Percentiles rank a stretch among this genome's conserved stretches.
Evolutionary conservation across 345 rosid genomes (phyloP).

Genomic region (Euphorbia peplus): DNA sequence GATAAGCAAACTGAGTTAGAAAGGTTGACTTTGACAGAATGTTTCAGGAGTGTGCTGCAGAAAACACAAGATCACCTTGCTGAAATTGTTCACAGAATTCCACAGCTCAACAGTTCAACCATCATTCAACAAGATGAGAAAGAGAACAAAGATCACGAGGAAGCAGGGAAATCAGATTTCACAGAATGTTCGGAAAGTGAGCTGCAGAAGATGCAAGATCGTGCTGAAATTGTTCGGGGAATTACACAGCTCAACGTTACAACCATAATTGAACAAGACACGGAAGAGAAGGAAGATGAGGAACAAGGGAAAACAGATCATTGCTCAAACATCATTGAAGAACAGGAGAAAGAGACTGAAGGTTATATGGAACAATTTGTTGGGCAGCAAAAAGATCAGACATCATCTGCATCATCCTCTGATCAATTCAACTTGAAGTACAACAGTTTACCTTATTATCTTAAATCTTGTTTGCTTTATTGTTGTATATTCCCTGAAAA

Average conservation of each 20-base stretch:
- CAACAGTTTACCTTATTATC: conserved; percentile 32
- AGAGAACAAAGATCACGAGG: neutral
- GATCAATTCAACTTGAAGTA: conserved; percentile 16
- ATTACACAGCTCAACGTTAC: conserved; percentile 16
- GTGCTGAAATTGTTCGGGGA: conserved; percentile 10
- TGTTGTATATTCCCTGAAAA: conserved; percentile 38
- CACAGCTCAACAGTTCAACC: conserved; percentile 12
- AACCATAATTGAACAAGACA: neutral
- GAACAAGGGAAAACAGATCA: conserved; percentile 7
- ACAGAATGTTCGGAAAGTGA: conserved; percentile 20
- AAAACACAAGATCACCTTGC: conserved; percentile 18
- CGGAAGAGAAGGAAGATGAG: neutral
- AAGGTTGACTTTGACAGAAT: conserved; percentile 14
- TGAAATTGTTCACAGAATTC: conserved; percentile 9
- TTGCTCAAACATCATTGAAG: conserved; percentile 6
- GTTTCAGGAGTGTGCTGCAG: conserved; percentile 24
- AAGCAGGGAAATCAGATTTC: conserved; percentile 11
- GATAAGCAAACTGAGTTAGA: conserved; percentile 18
- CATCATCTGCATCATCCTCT: conserved; percentile 19
- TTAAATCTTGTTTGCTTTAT: conserved; percentile 28
- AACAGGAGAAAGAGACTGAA: conserved; percentile 6
- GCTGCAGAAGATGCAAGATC: conserved; percentile 20
- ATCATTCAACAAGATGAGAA: neutral
- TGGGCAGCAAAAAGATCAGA: conserved; percentile 19
- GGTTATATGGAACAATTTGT: neutral